These are phyloP conservation scores for Harringtonia aguacate DNA, from an alignment of 2,329 filamentous ascomycete species.

Conservation along the genomic window DNA sequence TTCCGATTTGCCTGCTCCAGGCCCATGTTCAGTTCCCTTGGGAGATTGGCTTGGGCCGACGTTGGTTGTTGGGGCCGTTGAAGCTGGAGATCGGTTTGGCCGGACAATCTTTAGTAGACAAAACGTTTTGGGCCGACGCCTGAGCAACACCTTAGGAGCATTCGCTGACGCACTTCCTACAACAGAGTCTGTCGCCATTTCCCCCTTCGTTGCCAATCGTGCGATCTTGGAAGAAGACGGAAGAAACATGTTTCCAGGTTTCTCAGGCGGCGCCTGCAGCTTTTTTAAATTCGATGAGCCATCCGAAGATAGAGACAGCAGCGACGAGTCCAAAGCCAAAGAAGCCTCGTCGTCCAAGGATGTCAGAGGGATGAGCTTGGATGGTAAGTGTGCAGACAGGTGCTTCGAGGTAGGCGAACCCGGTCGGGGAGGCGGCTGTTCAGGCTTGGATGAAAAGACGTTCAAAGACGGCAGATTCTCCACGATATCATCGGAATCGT, in stretches of 20 bases:
- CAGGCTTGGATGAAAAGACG: not conserved
- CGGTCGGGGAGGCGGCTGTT: not conserved
- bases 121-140: not conserved
- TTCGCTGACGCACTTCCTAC: not conserved
- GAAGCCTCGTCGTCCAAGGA: not conserved
- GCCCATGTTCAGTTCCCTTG: not conserved
- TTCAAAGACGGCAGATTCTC: not conserved
- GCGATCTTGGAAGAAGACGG: not conserved
- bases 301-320: not conserved
- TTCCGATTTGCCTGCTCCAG: not conserved
- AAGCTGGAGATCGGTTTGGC: not conserved
- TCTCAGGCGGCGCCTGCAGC: not conserved
- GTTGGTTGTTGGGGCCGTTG: not conserved
- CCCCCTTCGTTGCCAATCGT: not conserved
- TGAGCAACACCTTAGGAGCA: not conserved
- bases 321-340: not conserved
- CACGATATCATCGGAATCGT: no score
- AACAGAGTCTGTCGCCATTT: no score
- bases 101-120: not conserved
- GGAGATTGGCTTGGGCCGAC: not conserved
- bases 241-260: not conserved
- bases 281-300: not conserved
- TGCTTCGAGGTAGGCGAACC: not conserved
- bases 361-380: not conserved
- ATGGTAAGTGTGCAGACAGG: not conserved